Base-by-base conservation (phyloP, 352 stramenopile genomes). In the Globisporangium orthogonon region DNA sequence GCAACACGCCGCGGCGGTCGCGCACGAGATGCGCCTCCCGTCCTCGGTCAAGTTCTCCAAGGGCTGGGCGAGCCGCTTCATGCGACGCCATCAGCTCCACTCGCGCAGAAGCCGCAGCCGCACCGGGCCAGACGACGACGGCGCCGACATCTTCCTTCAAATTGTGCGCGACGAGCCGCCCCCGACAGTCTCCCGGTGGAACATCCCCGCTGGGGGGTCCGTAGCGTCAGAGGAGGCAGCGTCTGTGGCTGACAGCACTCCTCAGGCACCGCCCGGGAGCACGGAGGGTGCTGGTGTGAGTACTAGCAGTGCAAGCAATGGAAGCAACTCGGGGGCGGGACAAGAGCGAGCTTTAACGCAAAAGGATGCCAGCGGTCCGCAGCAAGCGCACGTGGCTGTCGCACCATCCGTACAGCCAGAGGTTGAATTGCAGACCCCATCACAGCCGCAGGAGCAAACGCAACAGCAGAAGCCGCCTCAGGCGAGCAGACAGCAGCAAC, bases 1-100 rank as follows among this genome's bases (percentile, higher is more conserved):
- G 65, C 69, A 70, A 18, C 69, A 67, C 46, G 73, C 75, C 7
- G 37, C 65, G 18, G 60, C 65, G 29, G 33, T 83, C 41, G 71
- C 71, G 4, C 48, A 63, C 14, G 65, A 78, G 52, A 71, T 84
- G 62, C 48, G 74, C 47, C 62, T 81, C 46, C 45, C 57, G 29
- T 58, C 66, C 17, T 59, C 63, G 48, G 59, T 83, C 58, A 70
- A 58, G 47, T 88, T 83, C 65, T 88, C 78, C 18, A 85, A 77
- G 45, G 75, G 78, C 7, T 88, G 75, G 75, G 70, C 83, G 61
- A 72, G 62, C 39, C 78, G 75, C 60, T 85, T 86, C 57, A 69
- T 84, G 62, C 77, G 69, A 45, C 69, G 73, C 47, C 75, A 88
- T 60, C 67, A 77, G 39, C 54, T 86, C 18, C 62, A 76, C 35